These are phyloP conservation scores for Eruca vesicaria DNA, from an alignment of 441 rosid species.

Conservation along the genomic window DNA sequence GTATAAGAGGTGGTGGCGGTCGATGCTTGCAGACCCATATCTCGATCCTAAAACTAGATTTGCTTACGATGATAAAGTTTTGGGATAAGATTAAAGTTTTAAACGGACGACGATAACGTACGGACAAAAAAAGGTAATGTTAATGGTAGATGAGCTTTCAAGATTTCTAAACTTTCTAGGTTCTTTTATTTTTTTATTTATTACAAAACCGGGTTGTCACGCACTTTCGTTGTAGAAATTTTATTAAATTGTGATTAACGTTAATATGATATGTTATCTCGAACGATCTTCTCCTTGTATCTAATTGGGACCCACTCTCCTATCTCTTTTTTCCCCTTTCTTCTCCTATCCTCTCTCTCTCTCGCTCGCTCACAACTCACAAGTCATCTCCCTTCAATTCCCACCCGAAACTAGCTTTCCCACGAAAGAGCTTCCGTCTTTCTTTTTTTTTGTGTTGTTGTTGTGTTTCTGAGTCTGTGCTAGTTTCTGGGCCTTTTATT, in stretches of 20 bases:
- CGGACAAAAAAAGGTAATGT: not conserved
- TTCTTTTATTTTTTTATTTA: not conserved
- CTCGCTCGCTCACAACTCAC: not conserved
- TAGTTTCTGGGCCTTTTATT: not conserved
- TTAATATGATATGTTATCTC: not conserved
- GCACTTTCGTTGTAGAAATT: not conserved
- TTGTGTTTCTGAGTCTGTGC: not conserved
- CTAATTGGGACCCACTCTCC: constrained; percentile 16
- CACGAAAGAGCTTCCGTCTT: not conserved
- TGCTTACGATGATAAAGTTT: not conserved
- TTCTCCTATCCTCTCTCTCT: not conserved
- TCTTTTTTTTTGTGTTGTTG: no score
- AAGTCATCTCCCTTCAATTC: constrained; percentile 17
- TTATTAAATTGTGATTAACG: not conserved
- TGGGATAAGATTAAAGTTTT: not conserved
- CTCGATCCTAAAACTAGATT: not conserved
- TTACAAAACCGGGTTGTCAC: not conserved
- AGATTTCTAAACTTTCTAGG: not conserved
- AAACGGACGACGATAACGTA: not conserved
- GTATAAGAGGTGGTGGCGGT: not conserved
- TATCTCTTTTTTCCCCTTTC: not conserved
- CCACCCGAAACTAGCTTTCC: not conserved
- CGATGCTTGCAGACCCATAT: not conserved
- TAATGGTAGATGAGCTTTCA: not conserved
- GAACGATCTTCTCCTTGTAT: constrained; percentile 6